A percentile compares a stretch with the other conserved stretches of the same genome.
Evolutionary conservation across 768 basidiomycete genomes (phyloP).

Genomic region (Nevesoporus exiguus): DNA sequence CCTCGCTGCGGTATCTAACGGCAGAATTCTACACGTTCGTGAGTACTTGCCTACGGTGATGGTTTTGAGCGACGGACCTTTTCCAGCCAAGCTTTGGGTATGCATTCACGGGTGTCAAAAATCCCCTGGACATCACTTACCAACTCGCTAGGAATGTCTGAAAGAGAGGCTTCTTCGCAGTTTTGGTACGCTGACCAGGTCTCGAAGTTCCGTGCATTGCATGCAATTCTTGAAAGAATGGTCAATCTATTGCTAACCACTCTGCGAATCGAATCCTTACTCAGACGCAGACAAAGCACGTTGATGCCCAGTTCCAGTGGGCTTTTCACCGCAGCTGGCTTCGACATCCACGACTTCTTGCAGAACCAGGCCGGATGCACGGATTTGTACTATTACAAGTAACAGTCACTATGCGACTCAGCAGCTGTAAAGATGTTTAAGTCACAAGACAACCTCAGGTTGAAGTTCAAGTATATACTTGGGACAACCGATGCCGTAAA

Average conservation of each 20-base stretch:
- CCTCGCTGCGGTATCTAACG: slow-evolving; percentile 9
- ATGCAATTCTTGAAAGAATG: slow-evolving; percentile 40
- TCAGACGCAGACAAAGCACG: slow-evolving; percentile 47
- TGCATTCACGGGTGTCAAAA: slow-evolving; percentile 34
- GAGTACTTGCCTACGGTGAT: neutral
- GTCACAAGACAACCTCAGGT: no score
- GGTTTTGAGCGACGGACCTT: slow-evolving; percentile 28
- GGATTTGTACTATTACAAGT: neutral
- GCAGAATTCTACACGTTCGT: slow-evolving; percentile 4
- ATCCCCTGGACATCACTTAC: slow-evolving; percentile 36
- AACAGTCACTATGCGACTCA: slow-evolving; percentile 3
- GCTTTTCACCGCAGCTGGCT: slow-evolving; percentile 9
- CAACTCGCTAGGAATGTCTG: slow-evolving; percentile 42
- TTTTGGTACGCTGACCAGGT: slow-evolving; percentile 48
- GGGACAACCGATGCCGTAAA: slow-evolving; percentile 17
- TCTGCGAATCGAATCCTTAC: slow-evolving; percentile 27
- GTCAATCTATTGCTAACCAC: neutral
- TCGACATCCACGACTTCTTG: slow-evolving; percentile 17
- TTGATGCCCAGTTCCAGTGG: slow-evolving; percentile 18
- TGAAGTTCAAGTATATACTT: neutral
- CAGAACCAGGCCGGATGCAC: neutral
- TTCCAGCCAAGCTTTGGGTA: slow-evolving; percentile 44
- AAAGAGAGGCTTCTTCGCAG: slow-evolving; percentile 47
- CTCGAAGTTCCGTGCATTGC: slow-evolving; percentile 47
- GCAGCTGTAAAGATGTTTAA: slow-evolving; percentile 3